phyloP scores from a whole-genome alignment of 2,329 filamentous ascomycete species.

The Ophiosphaerella herpotricha region DNA sequence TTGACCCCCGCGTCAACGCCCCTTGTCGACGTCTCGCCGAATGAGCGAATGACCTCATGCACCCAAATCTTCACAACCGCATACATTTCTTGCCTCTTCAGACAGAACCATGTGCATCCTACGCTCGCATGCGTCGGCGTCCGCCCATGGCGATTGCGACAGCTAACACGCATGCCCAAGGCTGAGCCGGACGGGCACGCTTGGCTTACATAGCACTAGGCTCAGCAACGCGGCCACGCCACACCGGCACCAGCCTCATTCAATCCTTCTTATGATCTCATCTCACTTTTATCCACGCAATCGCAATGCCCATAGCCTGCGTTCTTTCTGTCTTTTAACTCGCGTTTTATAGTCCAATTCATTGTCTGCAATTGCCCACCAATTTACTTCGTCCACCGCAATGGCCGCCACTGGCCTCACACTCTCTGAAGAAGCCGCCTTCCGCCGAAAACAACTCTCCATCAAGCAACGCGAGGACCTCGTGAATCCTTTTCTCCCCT shows the following conservation, averaged over 20 bases:
- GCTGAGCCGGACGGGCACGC: conserved; percentile 36
- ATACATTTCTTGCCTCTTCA: conserved; percentile 1
- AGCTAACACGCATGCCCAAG: conserved; percentile 38
- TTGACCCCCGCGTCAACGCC: conserved; percentile 30
- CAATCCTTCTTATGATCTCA: conserved; percentile 26
- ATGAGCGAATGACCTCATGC: conserved; percentile 21
- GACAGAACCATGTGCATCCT: background rate
- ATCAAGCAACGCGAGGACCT: conserved; percentile 56
- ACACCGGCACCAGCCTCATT: conserved; percentile 37
- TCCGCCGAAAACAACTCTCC: conserved; percentile 47
- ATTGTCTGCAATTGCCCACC: no score
- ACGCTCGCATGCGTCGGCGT: background rate
- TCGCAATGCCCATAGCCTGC: conserved; percentile 10
- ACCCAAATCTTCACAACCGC: conserved; percentile 4
- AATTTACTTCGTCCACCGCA: conserved; percentile 14
- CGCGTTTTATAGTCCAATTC: no score
- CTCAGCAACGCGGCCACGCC: conserved; percentile 26
- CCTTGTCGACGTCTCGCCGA: conserved; percentile 16
- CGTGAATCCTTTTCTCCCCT: conserved; percentile 58
- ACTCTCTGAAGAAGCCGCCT: conserved; percentile 36
- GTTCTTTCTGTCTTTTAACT: conserved; percentile 3
- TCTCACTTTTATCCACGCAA: conserved; percentile 10
- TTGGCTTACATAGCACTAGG: conserved; percentile 18
- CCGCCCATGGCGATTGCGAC: conserved; percentile 33
- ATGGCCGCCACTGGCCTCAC: conserved; percentile 42